phyloP scores from a whole-genome alignment of 306 rosid species.

The Abrus pulchellus region DNA sequence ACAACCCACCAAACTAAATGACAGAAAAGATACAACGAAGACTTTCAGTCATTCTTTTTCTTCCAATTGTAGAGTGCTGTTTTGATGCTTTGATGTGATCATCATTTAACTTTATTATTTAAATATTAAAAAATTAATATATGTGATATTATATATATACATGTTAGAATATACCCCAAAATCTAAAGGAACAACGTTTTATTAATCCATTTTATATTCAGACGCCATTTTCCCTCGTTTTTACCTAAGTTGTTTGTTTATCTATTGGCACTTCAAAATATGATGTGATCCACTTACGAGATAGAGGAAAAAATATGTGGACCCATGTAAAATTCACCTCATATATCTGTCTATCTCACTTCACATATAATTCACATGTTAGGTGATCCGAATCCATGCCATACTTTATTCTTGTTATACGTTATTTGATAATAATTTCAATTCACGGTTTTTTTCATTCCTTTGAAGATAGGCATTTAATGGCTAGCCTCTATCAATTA shows the following conservation, averaged over 20 bases:
- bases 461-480: background rate
- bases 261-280: conserved; percentile 14
- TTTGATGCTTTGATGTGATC: background rate
- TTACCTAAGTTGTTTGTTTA: background rate
- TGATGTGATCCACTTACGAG: conserved; percentile 19
- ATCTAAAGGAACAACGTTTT: too few relatives aligned
- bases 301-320: background rate
- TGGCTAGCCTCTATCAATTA: conserved; percentile 21
- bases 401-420: background rate
- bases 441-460: background rate
- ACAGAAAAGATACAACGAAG: conserved; percentile 15
- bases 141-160: too few relatives aligned
- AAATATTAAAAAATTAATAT: too few relatives aligned
- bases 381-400: background rate
- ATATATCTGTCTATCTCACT: background rate
- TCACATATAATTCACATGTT: conserved; percentile 24
- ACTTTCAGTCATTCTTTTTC: background rate
- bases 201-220: too few relatives aligned
- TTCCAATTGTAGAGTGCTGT: conserved; percentile 15
- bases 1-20: conserved; percentile 38
- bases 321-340: background rate
- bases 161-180: too few relatives aligned
- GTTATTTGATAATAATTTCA: conserved; percentile 3
- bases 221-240: background rate
- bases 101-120: too few relatives aligned